Conservation (phyloP, 2,329 filamentous ascomycete species). For the Colletotrichum chrysophilum region DNA sequence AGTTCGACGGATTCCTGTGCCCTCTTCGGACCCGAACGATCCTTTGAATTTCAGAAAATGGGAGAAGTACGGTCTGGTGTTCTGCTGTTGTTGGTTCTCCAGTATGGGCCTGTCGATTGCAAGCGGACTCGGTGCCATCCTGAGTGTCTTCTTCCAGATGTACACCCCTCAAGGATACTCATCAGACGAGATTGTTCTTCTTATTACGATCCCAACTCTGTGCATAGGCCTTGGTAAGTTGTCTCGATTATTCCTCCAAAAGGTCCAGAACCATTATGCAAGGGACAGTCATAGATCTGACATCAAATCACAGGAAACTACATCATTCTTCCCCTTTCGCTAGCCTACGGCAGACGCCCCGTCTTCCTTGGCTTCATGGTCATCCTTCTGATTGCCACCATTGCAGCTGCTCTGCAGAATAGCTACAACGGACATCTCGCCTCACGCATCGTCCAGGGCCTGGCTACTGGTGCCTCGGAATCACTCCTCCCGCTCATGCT, state of each 20-base stretch:
- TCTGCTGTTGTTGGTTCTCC: slow-evolving; percentile 34
- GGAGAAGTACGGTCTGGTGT: slow-evolving; percentile 25
- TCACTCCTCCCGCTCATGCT: slow-evolving; percentile 43
- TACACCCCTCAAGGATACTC: slow-evolving; percentile 31
- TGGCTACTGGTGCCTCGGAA: slow-evolving; percentile 43
- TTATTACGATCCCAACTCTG: slow-evolving; percentile 41
- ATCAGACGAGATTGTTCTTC: slow-evolving; percentile 31
- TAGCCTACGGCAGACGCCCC: slow-evolving; percentile 41
- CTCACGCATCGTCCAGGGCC: slow-evolving; percentile 37
- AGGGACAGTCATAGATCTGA: background rate
- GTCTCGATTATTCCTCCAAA: background rate
- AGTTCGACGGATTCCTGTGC: slow-evolving; percentile 24
- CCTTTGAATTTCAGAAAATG: slow-evolving; percentile 29
- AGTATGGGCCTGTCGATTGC: slow-evolving; percentile 49
- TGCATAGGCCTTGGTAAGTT: slow-evolving; percentile 38
- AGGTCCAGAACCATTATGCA: background rate
- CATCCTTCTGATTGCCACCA: slow-evolving; percentile 34
- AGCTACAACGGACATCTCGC: slow-evolving; percentile 40
- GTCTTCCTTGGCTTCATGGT: slow-evolving; percentile 35
- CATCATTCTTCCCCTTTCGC: slow-evolving; percentile 41
- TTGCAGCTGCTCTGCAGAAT: slow-evolving; percentile 36
- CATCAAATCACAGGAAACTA: slow-evolving; percentile 28
- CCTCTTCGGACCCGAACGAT: slow-evolving; percentile 27
- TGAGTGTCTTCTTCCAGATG: slow-evolving; percentile 35
- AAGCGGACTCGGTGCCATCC: slow-evolving; percentile 50